phyloP scores from a whole-genome alignment of 192 early-diverging fungal genomes.

The Coemansia sp. region DNA sequence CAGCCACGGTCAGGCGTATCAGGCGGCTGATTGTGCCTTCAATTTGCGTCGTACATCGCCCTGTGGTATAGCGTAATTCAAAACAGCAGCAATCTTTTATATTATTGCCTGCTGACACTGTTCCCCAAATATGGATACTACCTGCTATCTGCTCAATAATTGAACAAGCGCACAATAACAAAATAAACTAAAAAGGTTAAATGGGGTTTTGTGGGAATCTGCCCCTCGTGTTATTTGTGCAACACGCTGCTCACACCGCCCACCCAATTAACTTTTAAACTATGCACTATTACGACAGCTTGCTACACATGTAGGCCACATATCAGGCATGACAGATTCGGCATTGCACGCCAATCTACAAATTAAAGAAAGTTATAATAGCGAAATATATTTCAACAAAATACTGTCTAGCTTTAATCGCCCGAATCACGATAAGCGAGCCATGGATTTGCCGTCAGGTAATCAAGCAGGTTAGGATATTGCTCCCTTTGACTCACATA shows the following conservation, averaged over 20 bases:
- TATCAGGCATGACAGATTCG: too few species aligned
- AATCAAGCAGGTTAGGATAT: conserved; percentile 21
- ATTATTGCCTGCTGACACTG: not conserved
- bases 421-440: conserved; percentile 17
- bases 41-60: not conserved
- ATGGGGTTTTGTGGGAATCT: not conserved
- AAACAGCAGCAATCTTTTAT: not conserved
- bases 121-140: not conserved
- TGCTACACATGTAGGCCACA: too few species aligned
- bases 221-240: not conserved
- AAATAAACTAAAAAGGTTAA: conserved; percentile 9
- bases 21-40: not conserved
- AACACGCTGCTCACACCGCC: not conserved
- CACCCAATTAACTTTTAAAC: too few species aligned
- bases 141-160: not conserved
- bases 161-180: not conserved
- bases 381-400: too few species aligned
- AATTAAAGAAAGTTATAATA: too few species aligned
- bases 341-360: too few species aligned
- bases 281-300: too few species aligned
- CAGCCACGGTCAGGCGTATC: conserved; percentile 1
- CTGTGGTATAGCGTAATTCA: not conserved
- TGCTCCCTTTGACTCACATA: conserved; percentile 18
- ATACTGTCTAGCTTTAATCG: not conserved
- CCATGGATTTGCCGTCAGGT: conserved; percentile 30